phyloP scores from a whole-genome alignment of 2,329 filamentous ascomycete species.

The Fusarium sp. region DNA sequence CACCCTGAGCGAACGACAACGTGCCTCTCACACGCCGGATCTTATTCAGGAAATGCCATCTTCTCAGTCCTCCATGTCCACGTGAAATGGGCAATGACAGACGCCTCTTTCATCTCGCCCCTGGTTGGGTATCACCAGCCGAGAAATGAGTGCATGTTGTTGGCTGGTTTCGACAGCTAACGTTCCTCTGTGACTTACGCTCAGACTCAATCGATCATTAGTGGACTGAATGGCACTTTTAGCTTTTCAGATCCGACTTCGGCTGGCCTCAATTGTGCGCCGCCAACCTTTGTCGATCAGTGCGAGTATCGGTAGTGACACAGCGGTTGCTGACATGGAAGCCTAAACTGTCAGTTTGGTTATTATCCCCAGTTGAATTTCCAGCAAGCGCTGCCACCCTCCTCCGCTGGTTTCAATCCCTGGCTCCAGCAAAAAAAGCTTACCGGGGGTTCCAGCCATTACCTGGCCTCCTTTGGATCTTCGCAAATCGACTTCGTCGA shows the following conservation, averaged over 20 bases:
- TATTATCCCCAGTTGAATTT: constrained; percentile 41
- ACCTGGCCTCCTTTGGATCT: constrained; percentile 36
- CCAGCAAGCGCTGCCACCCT: constrained; percentile 39
- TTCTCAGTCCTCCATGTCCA: constrained; percentile 7
- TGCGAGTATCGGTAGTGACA: constrained; percentile 43
- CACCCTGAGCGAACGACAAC: background rate
- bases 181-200: background rate
- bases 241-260: constrained; percentile 24
- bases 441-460: constrained; percentile 21
- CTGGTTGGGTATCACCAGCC: constrained; percentile 6
- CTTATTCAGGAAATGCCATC: constrained; percentile 9
- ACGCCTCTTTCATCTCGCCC: constrained; percentile 1
- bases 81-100: constrained; percentile 7
- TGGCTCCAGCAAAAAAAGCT: background rate
- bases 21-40: background rate
- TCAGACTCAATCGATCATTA: background rate
- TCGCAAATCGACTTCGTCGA: constrained; percentile 43
- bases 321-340: constrained; percentile 36
- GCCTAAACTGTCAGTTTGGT: constrained; percentile 39
- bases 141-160: background rate
- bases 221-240: background rate
- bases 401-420: constrained; percentile 21
- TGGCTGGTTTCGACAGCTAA: background rate
- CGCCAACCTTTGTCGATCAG: constrained; percentile 26
- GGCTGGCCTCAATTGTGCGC: constrained; percentile 37